Evolutionary conservation across 768 basidiomycete genomes (phyloP).

Genomic region (Russula earlei): DNA sequence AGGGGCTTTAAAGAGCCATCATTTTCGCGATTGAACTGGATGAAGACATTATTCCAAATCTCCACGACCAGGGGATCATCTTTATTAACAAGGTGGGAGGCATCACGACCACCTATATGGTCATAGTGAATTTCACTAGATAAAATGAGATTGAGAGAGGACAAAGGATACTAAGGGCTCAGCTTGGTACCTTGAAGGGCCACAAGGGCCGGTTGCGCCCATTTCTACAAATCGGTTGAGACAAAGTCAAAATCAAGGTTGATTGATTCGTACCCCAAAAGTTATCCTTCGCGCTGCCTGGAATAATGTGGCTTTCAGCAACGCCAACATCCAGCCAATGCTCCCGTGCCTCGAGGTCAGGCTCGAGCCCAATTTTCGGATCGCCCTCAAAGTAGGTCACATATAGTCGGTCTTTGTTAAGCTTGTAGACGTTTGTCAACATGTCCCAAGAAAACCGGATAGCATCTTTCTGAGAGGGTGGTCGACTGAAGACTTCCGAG

Average conservation of each 20-base stretch:
- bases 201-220: conserved; percentile 97
- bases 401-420: conserved; percentile 86
- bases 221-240: conserved; percentile 54
- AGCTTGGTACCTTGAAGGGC: conserved; percentile 74
- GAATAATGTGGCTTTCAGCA: conserved; percentile 79
- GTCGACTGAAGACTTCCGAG: background rate
- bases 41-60: conserved; percentile 99
- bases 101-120: conserved; percentile 95
- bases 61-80: conserved; percentile 97
- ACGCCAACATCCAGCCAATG: conserved; percentile 88
- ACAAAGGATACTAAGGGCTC: background rate
- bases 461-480: conserved; percentile 68
- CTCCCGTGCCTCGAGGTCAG: conserved; percentile 82
- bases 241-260: conserved; percentile 1
- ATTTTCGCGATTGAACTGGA: conserved; percentile 94
- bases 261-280: conserved; percentile 76
- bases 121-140: conserved; percentile 91
- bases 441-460: conserved; percentile 92
- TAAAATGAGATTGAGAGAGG: background rate
- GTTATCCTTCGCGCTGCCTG: conserved; percentile 94
- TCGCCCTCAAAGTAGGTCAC: conserved; percentile 99
- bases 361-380: conserved; percentile 67
- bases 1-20: conserved; percentile 72
- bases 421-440: conserved; percentile 77
- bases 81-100: conserved; percentile 83